Conservation (phyloP, 179 eudicot species). For the Corrigiola litoralis region DNA sequence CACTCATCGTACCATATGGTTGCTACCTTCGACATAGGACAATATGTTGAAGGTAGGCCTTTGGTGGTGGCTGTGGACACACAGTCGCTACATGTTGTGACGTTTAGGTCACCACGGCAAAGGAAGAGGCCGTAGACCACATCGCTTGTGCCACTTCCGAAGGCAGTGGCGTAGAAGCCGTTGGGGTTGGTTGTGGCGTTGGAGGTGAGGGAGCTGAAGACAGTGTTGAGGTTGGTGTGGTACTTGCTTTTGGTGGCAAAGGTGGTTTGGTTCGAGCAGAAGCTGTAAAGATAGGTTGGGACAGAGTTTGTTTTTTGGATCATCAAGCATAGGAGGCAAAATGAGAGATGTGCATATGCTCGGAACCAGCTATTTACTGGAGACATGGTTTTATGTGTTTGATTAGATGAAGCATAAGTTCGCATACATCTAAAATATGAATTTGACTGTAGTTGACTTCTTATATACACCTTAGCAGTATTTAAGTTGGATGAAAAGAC, state of each 20-base stretch:
- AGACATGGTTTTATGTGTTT: no score
- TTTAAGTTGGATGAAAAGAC: no score
- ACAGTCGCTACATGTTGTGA: slow-evolving; percentile 20
- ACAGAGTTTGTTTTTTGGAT: neutral
- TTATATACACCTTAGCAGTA: no score
- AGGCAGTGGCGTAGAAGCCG: slow-evolving; percentile 3
- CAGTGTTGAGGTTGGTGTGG: slow-evolving; percentile 14
- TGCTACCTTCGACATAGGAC: slow-evolving; percentile 15
- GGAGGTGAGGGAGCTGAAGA: slow-evolving; percentile 13
- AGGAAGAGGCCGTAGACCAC: slow-evolving; percentile 34
- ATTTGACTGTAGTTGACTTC: no score
- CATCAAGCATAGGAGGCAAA: neutral
- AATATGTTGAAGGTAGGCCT: slow-evolving; percentile 4
- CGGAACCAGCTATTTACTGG: no score
- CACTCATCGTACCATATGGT: slow-evolving; percentile 35
- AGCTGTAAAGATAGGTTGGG: slow-evolving; percentile 1
- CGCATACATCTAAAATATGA: no score
- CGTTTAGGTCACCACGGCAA: slow-evolving; percentile 33
- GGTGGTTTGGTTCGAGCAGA: slow-evolving; percentile 12
- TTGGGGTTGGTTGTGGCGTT: slow-evolving; percentile 13
- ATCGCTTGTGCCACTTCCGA: slow-evolving; percentile 2
- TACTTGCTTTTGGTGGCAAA: slow-evolving; percentile 17
- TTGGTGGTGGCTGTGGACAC: slow-evolving; percentile 18
- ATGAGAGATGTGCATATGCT: no score
- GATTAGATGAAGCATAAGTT: no score